These are phyloP conservation scores for Microcera coccophila DNA, from an alignment of 2,329 filamentous ascomycete species.

Conservation along the genomic window DNA sequence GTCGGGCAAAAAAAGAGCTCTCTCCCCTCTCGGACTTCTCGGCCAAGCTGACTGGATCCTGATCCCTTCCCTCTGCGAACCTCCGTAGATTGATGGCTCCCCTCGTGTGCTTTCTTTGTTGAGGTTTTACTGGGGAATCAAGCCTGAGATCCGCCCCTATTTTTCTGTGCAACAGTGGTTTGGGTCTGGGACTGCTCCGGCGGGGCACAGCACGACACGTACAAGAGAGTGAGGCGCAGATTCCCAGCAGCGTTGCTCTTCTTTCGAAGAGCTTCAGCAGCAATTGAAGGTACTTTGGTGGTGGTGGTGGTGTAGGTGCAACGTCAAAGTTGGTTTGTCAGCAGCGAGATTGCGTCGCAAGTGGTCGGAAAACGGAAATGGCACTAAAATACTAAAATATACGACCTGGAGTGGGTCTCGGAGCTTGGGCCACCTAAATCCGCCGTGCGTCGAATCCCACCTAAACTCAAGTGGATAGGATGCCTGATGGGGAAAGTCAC, in stretches of 20 bases:
- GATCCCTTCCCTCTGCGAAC: too few relatives aligned
- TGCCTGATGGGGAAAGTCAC: background rate
- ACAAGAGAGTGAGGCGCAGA: background rate
- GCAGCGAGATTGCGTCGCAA: slow-evolving; percentile 12
- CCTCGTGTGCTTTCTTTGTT: background rate
- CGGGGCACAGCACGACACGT: background rate
- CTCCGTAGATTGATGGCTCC: background rate
- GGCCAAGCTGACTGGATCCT: background rate
- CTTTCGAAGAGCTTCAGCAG: background rate
- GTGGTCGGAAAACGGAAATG: background rate
- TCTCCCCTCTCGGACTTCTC: background rate
- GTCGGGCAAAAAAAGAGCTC: too few relatives aligned
- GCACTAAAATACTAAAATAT: background rate
- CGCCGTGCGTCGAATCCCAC: background rate
- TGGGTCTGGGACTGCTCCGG: background rate
- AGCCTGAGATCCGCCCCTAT: background rate
- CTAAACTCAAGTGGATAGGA: too few relatives aligned
- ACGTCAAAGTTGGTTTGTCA: slow-evolving; percentile 26
- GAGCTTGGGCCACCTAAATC: background rate
- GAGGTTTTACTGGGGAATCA: background rate
- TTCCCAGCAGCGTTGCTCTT: background rate
- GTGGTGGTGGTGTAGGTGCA: slow-evolving; percentile 18
- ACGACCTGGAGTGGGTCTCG: background rate
- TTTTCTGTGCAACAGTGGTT: background rate
- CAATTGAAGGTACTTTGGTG: slow-evolving; percentile 8